A percentile compares a stretch with the other conserved stretches of the same genome.
These are phyloP conservation scores for Penicillium sp. DNA, from an alignment of 2,329 filamentous ascomycete species.

Conservation along the genomic window DNA sequence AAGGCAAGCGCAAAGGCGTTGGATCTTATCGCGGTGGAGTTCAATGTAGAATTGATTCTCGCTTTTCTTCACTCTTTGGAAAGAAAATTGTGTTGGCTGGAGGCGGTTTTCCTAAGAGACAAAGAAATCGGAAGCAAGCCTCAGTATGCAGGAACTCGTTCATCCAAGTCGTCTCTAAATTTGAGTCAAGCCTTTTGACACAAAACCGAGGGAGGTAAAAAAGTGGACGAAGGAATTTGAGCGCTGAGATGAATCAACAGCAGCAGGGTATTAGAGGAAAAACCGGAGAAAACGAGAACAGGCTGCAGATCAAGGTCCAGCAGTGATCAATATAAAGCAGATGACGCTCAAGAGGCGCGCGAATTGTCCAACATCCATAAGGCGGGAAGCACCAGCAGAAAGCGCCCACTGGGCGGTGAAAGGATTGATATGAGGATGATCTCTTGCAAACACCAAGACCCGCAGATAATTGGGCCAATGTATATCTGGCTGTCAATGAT, in stretches of 20 bases:
- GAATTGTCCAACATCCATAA: slow-evolving; percentile 18
- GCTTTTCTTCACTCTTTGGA: background rate
- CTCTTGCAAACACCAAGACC: background rate
- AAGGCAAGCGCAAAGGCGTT: background rate
- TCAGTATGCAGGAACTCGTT: slow-evolving; percentile 8
- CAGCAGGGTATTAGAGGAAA: background rate
- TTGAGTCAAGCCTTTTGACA: slow-evolving; percentile 13
- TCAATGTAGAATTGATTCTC: background rate
- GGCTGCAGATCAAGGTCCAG: slow-evolving; percentile 2
- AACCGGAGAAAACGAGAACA: background rate
- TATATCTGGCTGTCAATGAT: background rate
- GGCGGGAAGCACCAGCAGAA: slow-evolving; percentile 7
- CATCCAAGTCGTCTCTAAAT: slow-evolving; percentile 18
- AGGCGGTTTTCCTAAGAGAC: background rate
- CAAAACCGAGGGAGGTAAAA: background rate
- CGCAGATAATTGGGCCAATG: background rate
- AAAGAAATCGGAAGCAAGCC: slow-evolving; percentile 10
- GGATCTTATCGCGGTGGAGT: slow-evolving; percentile 11
- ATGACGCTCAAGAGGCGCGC: slow-evolving; percentile 18
- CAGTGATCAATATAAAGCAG: slow-evolving; percentile 11
- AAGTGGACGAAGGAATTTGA: background rate
- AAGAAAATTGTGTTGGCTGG: background rate
- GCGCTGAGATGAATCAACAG: background rate
- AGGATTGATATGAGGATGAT: background rate
- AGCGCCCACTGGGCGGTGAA: slow-evolving; percentile 7